Percentiles rank a stretch among this genome's conserved stretches.
Conservation (phyloP, 1,284 basidiomycete species). For the Rhodofomes roseus region DNA sequence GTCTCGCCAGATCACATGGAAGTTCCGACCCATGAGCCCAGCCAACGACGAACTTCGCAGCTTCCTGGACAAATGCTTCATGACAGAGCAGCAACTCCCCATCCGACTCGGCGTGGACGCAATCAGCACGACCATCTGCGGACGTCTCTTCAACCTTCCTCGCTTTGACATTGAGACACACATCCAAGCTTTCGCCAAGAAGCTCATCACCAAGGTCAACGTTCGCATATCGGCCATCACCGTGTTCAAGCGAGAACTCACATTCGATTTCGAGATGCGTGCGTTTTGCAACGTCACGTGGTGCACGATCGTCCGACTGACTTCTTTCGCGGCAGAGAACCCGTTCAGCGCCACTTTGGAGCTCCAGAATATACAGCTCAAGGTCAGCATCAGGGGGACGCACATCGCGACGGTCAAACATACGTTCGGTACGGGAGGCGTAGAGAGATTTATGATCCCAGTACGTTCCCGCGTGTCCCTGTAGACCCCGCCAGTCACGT, state of each 20-base stretch:
- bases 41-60: background rate
- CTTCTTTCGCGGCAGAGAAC: background rate
- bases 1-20: background rate
- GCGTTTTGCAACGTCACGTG: background rate
- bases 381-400: background rate
- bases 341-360: background rate
- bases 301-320: background rate
- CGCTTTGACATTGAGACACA: background rate
- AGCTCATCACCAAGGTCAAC: background rate
- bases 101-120: background rate
- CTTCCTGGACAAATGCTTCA: background rate
- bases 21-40: background rate
- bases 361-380: background rate
- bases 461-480: too few species aligned
- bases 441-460: too few species aligned
- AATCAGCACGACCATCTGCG: background rate
- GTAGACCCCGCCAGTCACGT: too few species aligned
- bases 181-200: background rate
- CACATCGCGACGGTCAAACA: background rate
- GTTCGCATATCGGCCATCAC: background rate
- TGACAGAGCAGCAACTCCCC: background rate
- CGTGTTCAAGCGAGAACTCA: background rate
- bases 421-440: background rate
- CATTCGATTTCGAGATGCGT: background rate
- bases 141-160: background rate